Evolutionary conservation across 1,139 yeast genomes (phyloP), one percentile per base, ranked within the genome.

Genomic region (Schwanniomyces etchellsii): DNA sequence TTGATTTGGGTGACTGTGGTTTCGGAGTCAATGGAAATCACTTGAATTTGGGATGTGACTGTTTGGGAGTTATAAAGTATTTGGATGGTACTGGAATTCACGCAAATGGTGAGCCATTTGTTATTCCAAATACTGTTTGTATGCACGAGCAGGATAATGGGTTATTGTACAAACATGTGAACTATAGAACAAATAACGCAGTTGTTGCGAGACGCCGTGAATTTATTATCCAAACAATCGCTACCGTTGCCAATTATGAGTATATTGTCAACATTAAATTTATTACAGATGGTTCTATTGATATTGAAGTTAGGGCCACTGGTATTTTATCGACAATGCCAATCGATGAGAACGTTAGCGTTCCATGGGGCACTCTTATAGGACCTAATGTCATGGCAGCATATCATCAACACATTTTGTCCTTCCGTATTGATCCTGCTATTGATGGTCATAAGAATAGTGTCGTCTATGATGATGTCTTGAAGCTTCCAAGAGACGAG

Each of bases 181-280:
- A 85, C 66, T 84, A 77, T 67, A 74, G 95, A 66, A 84, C 85
- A 34, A 66, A 70, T 38, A 66, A 70, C 37, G 78, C 89, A 5
- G 81, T 81, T 40, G 82, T 81, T 40, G 85, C 91, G 23, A 79
- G 95, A 70, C 80, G 84, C 65, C 78, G 95, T 60, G 86, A 83
- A 53, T 78, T 85, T 48, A 80, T 85, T 31, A 74, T 85, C 40
- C 95, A 85, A 65, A 81, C 89, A 35, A 81, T 85, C 50, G 85
- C 93, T 28, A 85, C 95, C 26, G 95, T 85, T 37, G 94, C 94
- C 37, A 85, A 85, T 67, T 85, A 85, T 63, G 95, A 85, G 63
- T 85, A 85, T 65, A 74, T 82, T 42, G 60, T 84, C 50, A 83
- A 83, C 55, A 65, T 81, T 55, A 77, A 82, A 53, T 79, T 85